Conservation (phyloP, 306 rosid species). For the Myrica gale region DNA sequence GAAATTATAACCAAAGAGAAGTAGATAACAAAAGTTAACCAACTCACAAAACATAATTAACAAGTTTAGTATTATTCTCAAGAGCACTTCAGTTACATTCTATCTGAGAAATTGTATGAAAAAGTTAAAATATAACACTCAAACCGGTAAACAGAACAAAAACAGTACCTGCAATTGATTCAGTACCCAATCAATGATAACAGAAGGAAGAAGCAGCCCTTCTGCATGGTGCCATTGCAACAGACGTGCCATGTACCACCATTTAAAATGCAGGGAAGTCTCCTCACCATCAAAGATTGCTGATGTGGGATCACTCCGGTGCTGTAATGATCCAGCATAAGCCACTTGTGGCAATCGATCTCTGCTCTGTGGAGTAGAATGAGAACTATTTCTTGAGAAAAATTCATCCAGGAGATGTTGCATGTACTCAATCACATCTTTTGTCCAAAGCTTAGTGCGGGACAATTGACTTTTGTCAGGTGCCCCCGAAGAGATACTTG, state of each 20-base stretch:
- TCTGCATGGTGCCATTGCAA: slow-evolving; percentile 96
- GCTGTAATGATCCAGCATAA: slow-evolving; percentile 57
- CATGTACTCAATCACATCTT: slow-evolving; percentile 84
- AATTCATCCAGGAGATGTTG: slow-evolving; percentile 78
- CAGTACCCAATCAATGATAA: slow-evolving; percentile 90
- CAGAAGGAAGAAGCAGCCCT: slow-evolving; percentile 77
- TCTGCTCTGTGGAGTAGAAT: slow-evolving; percentile 49
- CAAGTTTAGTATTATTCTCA: background rate
- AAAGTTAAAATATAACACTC: background rate
- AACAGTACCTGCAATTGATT: slow-evolving; percentile 72
- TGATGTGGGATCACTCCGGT: slow-evolving; percentile 49
- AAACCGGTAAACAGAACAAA: slow-evolving; percentile 10
- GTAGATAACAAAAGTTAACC: slow-evolving; percentile 8
- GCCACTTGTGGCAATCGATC: slow-evolving; percentile 61
- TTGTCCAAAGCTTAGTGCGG: slow-evolving; percentile 90
- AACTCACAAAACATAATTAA: background rate
- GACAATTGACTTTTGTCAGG: slow-evolving; percentile 74
- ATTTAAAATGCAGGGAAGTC: slow-evolving; percentile 79
- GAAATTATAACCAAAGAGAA: slow-evolving; percentile 31
- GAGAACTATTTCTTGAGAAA: slow-evolving; percentile 57
- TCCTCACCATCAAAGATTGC: slow-evolving; percentile 62
- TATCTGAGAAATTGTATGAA: background rate
- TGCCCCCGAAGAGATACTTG: slow-evolving; percentile 55
- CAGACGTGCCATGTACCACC: slow-evolving; percentile 92
- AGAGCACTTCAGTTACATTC: slow-evolving; percentile 16